These are phyloP conservation scores for Pisolithus thermaeus DNA, from an alignment of 1,284 basidiomycete species.

Conservation along the genomic window DNA sequence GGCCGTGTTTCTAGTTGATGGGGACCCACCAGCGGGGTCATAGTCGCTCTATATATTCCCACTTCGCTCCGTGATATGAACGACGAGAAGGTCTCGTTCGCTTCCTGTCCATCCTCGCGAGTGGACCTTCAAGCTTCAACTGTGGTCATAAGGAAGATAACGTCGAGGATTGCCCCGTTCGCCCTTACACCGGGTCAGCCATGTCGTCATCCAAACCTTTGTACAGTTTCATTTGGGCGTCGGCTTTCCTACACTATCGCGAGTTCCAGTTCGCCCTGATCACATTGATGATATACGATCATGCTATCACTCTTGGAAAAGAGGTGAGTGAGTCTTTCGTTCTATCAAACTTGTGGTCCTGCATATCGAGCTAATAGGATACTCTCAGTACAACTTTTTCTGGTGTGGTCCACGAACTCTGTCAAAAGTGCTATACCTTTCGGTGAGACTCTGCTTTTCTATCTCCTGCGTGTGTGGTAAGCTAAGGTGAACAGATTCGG, in stretches of 20 bases:
- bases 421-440: slow-evolving; percentile 8
- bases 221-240: not conserved
- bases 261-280: not conserved
- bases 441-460: not conserved
- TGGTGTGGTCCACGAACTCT: slow-evolving; percentile 2
- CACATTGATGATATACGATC: slow-evolving; percentile 3
- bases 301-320: slow-evolving; percentile 6
- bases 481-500: slow-evolving; percentile 5
- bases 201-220: not conserved
- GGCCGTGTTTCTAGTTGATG: no score
- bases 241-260: not conserved
- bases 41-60: no score
- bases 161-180: no score
- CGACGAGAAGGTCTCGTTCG: no score
- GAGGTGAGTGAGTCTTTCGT: slow-evolving; percentile 3
- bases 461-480: no score
- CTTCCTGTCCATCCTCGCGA: no score
- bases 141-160: no score
- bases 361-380: not conserved
- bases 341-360: not conserved
- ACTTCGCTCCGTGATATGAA: no score
- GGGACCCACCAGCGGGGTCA: no score
- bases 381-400: slow-evolving; percentile 3
- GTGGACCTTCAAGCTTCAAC: no score
- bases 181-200: not conserved